Evolutionary conservation across 441 rosid genomes (phyloP), one percentile per base, ranked within the genome.

Genomic region (Populus hybrid): DNA sequence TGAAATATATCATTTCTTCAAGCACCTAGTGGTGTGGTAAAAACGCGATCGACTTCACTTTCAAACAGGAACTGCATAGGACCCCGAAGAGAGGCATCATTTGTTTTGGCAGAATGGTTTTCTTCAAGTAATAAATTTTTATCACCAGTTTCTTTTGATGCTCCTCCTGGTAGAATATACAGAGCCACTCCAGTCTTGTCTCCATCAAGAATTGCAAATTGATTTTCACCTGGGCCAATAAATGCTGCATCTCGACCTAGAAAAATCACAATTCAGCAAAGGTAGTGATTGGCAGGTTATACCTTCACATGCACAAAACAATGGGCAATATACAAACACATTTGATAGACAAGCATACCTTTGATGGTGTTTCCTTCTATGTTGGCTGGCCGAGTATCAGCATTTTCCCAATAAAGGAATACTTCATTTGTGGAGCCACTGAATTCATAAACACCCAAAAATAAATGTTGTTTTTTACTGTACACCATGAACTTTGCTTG

Each of bases 171-270:
- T 73, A 97, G 91, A 82, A 90, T 78, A 77, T 90, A 97, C 77
- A 97, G 81, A 68, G 90, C 86, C 78, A 94, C 83, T 76, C 94
- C 98, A 76, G 97, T 91, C 89, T 86, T 97, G 85, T 97, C 99
- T 76, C 90, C 92, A 75, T 93, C 99, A 73, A 97, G 99, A 88
- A 93, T 89, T 73, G 87, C 98, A 88, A 93, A 94, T 53, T 97
- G 98, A 83, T 90, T 88, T 64, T 97, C 99, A 82, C 73, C 86
- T 67, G 93, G 90, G 74, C 99, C 97, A 65, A 93, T 87, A 76
- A 97, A 94, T 76, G 99, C 99, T 29, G 95, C 99, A 93, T 94
- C 99, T 74, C 86, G 88, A 78, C 99, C 99, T 97, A 83, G 61
- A 83, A 75, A 74, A 64, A 23, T 75, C 59, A 66, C 83, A 53